A percentile compares a stretch with the other conserved stretches of the same genome.
phyloP scores from a whole-genome alignment of 495 filamentous ascomycete genomes.

The Penicillium paradoxum region DNA sequence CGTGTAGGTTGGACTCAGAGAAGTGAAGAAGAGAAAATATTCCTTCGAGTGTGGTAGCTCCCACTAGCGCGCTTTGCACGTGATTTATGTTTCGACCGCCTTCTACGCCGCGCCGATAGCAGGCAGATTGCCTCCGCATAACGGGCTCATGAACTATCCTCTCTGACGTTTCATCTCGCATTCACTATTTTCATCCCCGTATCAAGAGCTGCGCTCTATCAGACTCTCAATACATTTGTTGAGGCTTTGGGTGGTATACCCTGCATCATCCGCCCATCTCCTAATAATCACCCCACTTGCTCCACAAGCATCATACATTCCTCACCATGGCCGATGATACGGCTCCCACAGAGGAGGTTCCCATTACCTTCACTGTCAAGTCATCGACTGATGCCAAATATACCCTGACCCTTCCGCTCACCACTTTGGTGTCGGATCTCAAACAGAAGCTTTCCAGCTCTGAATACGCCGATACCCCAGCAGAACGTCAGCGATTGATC shows the following conservation, averaged over 20 bases:
- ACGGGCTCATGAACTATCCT: background rate
- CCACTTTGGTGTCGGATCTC: conserved; percentile 76
- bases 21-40: conserved; percentile 19
- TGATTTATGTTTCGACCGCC: conserved; percentile 7
- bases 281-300: conserved; percentile 17
- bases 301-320: conserved; percentile 3
- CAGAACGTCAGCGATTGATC: conserved; percentile 87
- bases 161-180: conserved; percentile 1
- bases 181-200: background rate
- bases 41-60: conserved; percentile 6
- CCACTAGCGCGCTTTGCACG: background rate
- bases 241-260: background rate
- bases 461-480: conserved; percentile 78
- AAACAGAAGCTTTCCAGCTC: conserved; percentile 77
- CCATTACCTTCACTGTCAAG: conserved; percentile 93
- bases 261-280: background rate
- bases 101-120: background rate
- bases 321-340: conserved; percentile 46
- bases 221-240: background rate
- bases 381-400: conserved; percentile 80
- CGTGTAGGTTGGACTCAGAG: background rate
- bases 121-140: conserved; percentile 5
- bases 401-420: conserved; percentile 69
- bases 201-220: background rate
- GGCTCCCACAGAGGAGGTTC: conserved; percentile 40